Percentiles rank a stretch among this genome's conserved stretches.
Conservation (phyloP, 129 eudicot species). For the Rutidosis leptorrhynchoides region DNA sequence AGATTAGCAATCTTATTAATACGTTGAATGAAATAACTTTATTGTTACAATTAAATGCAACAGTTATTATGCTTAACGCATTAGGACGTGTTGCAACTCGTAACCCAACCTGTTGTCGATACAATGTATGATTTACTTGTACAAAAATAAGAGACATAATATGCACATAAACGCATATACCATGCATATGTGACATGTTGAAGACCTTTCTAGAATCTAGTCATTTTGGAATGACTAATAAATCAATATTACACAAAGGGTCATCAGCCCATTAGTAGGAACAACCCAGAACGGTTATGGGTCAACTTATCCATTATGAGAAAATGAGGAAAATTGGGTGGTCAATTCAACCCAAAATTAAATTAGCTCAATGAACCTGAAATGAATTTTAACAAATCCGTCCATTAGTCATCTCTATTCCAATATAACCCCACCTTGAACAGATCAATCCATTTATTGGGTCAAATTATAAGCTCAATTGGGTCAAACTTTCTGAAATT, state of each 20-base stretch:
- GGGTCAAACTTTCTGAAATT: background rate
- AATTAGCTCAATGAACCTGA: background rate
- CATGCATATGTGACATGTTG: background rate
- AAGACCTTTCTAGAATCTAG: background rate
- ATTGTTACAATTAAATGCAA: background rate
- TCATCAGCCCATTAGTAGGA: background rate
- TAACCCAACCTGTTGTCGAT: background rate
- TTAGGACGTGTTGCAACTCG: background rate
- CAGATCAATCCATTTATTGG: background rate
- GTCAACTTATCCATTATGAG: background rate
- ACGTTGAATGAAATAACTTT: background rate
- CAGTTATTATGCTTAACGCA: background rate
- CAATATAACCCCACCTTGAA: background rate
- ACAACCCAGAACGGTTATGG: background rate
- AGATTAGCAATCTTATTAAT: background rate
- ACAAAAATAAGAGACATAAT: background rate
- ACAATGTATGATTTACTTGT: background rate
- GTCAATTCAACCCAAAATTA: background rate
- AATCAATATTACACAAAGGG: background rate
- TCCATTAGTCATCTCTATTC: background rate
- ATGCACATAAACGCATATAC: background rate
- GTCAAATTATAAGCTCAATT: background rate
- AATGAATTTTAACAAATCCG: background rate
- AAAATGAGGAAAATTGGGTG: background rate
- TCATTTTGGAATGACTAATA: background rate